Evolutionary conservation across 108 stramenopile genomes (phyloP).

Genomic region (Seminavis robusta): DNA sequence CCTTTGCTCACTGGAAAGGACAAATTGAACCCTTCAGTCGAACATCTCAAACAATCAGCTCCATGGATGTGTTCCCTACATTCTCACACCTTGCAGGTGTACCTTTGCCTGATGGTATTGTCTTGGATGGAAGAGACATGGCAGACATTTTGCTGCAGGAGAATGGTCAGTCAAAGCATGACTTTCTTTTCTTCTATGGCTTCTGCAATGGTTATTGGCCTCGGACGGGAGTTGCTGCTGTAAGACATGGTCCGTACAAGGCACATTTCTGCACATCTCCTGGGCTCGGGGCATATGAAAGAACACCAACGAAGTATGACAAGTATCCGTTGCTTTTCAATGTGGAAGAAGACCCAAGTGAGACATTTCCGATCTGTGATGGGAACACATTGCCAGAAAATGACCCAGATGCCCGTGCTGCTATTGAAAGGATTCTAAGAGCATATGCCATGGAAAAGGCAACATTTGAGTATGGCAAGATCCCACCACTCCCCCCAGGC

Average conservation of each 20-base stretch:
- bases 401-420: conserved; percentile 16
- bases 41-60: conserved; percentile 24
- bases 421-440: conserved; percentile 17
- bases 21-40: conserved; percentile 29
- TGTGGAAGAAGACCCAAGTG: conserved; percentile 39
- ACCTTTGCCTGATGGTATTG: conserved; percentile 26
- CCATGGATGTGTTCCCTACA: conserved; percentile 48
- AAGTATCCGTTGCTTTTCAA: conserved; percentile 39
- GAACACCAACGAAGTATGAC: conserved; percentile 4
- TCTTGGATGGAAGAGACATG: conserved; percentile 40
- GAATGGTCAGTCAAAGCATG: conserved; percentile 32
- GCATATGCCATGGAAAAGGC: conserved; percentile 39
- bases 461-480: conserved; percentile 31
- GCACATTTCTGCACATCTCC: conserved; percentile 44
- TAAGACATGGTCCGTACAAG: conserved; percentile 46
- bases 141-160: conserved; percentile 23
- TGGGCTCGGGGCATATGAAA: conserved; percentile 17
- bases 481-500: conserved; percentile 23
- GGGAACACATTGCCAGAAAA: conserved; percentile 14
- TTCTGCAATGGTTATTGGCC: conserved; percentile 23
- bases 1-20: conserved; percentile 45
- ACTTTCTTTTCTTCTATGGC: conserved; percentile 40
- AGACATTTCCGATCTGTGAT: conserved; percentile 23
- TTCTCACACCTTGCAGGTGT: conserved; percentile 35
- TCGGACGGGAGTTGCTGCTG: conserved; percentile 26